Evolutionary conservation across 148 eudicot genomes (phyloP), one percentile per base, ranked within the genome.

Genomic region (Vaccinium vitisidaea): DNA sequence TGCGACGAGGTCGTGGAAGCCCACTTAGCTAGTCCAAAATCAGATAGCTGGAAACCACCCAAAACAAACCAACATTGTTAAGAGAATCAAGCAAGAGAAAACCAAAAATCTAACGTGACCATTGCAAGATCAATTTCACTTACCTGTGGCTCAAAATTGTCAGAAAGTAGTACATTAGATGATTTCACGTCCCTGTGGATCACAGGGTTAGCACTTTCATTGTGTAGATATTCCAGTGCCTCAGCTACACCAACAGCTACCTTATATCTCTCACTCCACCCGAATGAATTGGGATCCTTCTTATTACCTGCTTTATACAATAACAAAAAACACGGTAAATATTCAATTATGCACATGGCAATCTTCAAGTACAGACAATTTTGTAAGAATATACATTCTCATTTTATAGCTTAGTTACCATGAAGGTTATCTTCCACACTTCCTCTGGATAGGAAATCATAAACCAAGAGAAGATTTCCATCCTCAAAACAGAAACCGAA

Each of bases 121-220:
- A 13, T 14, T 25, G 43, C 5, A 39, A 83, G 70, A 25, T 70
- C 25, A 43, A 75, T 75, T 48, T 30, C 11, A 85, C 21, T 48
- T 15, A 96, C 99, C 97, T 91, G 93, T 82, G 99, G 95, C 88
- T 96, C 99, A 84, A 91, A 97, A 89, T 94, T 90, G 81, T 94
- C 95, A 21, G 98, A 92, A 85, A 97, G 90, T 78, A 97, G 88
- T 85, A 97, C 90, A 84, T 97, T 97, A 48, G 99, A 95, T 21
- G 99, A 97, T 86, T 97, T 97, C 54, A 97, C 98, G 87, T 97
- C 99, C 88, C 99, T 89, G 84, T 97, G 99, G 63, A 97, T 95
- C 39, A 97, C 91, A 80, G 93, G 90, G 56, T 88, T 89, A 88
- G 67, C 82, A 83, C 87, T 84, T 70, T 80, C 61, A 86, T 87